Base-by-base conservation (phyloP, 148 eudicot genomes). In the Rhododendron mucronatum region DNA sequence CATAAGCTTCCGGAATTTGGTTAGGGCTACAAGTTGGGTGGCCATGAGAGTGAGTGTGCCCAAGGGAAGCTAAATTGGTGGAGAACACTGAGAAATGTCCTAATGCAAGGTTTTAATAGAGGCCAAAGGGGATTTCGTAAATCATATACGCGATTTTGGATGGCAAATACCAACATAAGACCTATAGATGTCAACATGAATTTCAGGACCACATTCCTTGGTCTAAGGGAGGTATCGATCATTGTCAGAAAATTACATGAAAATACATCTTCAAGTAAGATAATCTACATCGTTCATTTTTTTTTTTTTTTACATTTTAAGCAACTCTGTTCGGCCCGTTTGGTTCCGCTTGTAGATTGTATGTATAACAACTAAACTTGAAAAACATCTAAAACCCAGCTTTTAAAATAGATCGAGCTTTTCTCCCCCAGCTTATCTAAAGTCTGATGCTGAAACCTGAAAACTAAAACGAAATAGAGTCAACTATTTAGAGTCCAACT, bases 61-160 rank as follows among this genome's bases (percentile, higher is more conserved):
- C 28, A 53, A 39, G 48, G 78, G 76, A 59, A 78, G 41, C 76
- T 21, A 20, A 78, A 83, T 63, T 50, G 59, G 37, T 9, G 14
- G 65, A 20, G 35, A 20, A 59, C 2, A 14, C 39, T 37, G 55
- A 76, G 51, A 85, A 37, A 41, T 78, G 82, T 76, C 41, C n/a
- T 74, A 35, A 59, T n/a, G 26, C 85, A 15, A 59, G 86, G 83
- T 69, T 77, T 85, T 77, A 79, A 26, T 61, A 85, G 73, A 44
- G 76, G 45, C 82, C 18, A n/a, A 75, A 55, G 7, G 82, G 73
- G 55, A 83, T 35, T 15, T 4, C 3, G 23, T 73, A 73, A 73
- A 28, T 12, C 37, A 61, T 59, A 4, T 20, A 6, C 6, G 67
- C 8, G 28, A 61, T 61, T 61, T 5, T 1, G 67, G 67, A 61